Evolutionary conservation across 2,329 filamentous ascomycete genomes (phyloP).

Genomic region (Mariannaea elegans): DNA sequence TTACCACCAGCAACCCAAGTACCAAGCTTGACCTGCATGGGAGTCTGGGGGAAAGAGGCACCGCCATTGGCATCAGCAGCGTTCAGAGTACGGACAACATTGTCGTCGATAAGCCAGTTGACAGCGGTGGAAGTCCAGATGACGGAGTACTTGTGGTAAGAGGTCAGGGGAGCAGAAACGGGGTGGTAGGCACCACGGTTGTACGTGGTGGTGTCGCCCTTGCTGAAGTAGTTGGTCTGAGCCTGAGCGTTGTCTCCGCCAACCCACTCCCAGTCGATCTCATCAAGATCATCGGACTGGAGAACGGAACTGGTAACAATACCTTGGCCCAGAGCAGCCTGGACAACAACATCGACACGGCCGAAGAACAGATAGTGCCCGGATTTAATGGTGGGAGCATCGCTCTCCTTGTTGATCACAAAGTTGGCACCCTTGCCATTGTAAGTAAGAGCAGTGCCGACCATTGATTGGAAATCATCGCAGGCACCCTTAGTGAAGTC

Average conservation of each 20-base stretch:
- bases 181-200: slow-evolving; percentile 72
- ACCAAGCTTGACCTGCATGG: slow-evolving; percentile 76
- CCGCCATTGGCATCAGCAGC: slow-evolving; percentile 67
- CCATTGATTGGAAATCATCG: slow-evolving; percentile 57
- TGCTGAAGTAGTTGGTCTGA: slow-evolving; percentile 88
- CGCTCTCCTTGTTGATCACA: slow-evolving; percentile 72
- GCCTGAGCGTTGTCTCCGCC: slow-evolving; percentile 78
- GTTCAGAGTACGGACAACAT: slow-evolving; percentile 67
- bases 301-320: slow-evolving; percentile 91
- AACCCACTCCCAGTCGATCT: slow-evolving; percentile 95
- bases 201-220: slow-evolving; percentile 75
- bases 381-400: slow-evolving; percentile 77
- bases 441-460: slow-evolving; percentile 60
- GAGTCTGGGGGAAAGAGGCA: slow-evolving; percentile 74
- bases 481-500: slow-evolving; percentile 82
- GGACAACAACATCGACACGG: slow-evolving; percentile 79
- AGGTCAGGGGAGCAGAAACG: slow-evolving; percentile 64
- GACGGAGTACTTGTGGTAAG: slow-evolving; percentile 72
- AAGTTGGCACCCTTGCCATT: slow-evolving; percentile 61
- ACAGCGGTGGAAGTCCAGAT: slow-evolving; percentile 73
- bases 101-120: slow-evolving; percentile 72
- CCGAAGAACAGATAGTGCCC: slow-evolving; percentile 98
- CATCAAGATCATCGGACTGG: slow-evolving; percentile 87
- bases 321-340: slow-evolving; percentile 81
- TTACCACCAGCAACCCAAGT: slow-evolving; percentile 70